Base-by-base conservation (phyloP, 148 eudicot species). In the Talinum fruticosum region DNA sequence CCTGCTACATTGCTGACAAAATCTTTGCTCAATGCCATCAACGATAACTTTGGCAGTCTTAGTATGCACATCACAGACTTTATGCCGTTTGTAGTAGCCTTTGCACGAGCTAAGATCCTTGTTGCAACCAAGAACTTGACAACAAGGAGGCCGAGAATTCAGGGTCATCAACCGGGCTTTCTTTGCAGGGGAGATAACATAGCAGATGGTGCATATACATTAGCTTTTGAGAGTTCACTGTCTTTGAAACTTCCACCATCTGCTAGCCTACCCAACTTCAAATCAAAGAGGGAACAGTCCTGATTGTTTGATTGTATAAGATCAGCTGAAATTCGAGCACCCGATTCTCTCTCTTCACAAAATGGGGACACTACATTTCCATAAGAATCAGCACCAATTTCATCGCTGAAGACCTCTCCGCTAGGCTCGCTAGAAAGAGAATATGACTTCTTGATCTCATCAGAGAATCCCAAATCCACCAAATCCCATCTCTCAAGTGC, bases 1-100 rank as follows among this genome's bases (percentile, higher is more conserved):
- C 89, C 89, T 85, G 86, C 89, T 87, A 71, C 89, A 87, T 44
- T 87, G 89, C 81, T 87, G 89, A 81, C 89, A 87, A 81, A 87
- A 87, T 51, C 89, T 81, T 69, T 85, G 87, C 76, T 87, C 86
- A 75, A 83, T 66, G 33, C 87, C 86, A 77, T 81, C 82, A 71
- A 87, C 86, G 76, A 82, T 71, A 79, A 82, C 87, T 69, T 54
- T 81, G 15, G 86, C 76, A 33, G 85, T 84, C 79, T 85, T 86
- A 2, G 89, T 82, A 83, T 86, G 89, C 69, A 64, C 79, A 66
- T 86, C 86, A 72, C 89, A 86, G 38, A 86, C 87, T 80, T 78
- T 86, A 75, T 86, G 89, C 86, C 86, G 74, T 79, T 77, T 84
- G 76, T 86, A 79, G 33, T 86, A 88, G 47, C 86, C 88, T 24